Percentiles rank a stretch among this genome's conserved stretches.
Conservation (phyloP, 1,284 basidiomycete genomes). For the Hortiboletus rubellus region DNA sequence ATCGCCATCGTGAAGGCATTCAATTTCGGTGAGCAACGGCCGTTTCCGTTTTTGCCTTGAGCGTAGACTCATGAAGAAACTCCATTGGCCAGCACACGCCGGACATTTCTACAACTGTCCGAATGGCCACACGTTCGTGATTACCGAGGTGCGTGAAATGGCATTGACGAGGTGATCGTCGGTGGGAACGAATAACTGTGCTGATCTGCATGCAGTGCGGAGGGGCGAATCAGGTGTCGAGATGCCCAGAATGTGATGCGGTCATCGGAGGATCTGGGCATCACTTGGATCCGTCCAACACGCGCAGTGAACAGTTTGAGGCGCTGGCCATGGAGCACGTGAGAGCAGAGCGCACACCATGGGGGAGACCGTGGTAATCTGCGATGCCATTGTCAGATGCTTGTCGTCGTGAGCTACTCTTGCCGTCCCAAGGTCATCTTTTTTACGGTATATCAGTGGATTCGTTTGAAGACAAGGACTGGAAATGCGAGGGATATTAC, state of each 20-base stretch:
- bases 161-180: not conserved
- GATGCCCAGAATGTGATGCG: constrained; percentile 56
- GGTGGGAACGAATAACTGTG: not conserved
- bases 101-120: constrained; percentile 50
- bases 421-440: not conserved
- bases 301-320: constrained; percentile 46
- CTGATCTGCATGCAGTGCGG: constrained; percentile 45
- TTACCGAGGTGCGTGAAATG: constrained; percentile 40
- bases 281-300: constrained; percentile 44
- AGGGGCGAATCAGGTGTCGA: constrained; percentile 49
- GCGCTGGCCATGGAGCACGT: constrained; percentile 32
- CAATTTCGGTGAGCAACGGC: constrained; percentile 35
- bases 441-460: not conserved
- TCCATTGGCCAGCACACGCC: constrained; percentile 32
- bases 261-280: constrained; percentile 51
- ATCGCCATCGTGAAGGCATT: constrained; percentile 45
- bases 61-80: not conserved
- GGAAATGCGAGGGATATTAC: no score
- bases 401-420: not conserved
- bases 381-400: not conserved
- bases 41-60: not conserved
- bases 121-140: constrained; percentile 52
- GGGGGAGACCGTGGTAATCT: constrained; percentile 23
- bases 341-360: constrained; percentile 2
- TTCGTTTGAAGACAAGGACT: no score